Evolutionary conservation across 108 stramenopile genomes (phyloP).

Genomic region (Epithemia pelagica): DNA sequence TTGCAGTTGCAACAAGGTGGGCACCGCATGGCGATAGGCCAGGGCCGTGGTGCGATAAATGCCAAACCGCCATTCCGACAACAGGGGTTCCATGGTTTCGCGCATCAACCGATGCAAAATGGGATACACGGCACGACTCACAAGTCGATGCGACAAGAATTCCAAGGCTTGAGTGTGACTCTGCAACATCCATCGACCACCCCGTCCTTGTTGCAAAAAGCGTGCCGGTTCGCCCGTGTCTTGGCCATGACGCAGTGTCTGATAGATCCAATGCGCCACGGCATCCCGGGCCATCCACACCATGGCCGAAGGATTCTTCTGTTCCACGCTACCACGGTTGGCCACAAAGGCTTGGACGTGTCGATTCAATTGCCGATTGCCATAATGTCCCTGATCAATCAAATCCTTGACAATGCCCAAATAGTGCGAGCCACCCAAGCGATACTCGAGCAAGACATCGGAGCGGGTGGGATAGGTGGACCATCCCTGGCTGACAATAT

Average conservation of each 20-base stretch:
- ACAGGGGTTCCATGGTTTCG: not conserved
- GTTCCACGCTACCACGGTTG: too few species aligned
- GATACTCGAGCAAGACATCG: constrained; percentile 32
- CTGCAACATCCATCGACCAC: constrained; percentile 7
- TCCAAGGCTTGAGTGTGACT: not conserved
- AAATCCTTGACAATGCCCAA: constrained; percentile 21
- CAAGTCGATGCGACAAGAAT: not conserved
- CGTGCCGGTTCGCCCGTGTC: not conserved
- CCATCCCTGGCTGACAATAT: not conserved
- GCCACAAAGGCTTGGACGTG: too few species aligned
- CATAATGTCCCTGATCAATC: constrained; percentile 21
- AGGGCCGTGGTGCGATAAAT: not conserved
- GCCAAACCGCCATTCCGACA: not conserved
- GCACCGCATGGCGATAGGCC: not conserved
- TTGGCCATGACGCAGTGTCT: too few species aligned
- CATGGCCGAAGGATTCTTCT: not conserved
- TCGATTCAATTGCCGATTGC: constrained; percentile 12
- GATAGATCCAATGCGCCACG: not conserved
- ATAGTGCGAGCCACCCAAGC: constrained; percentile 7
- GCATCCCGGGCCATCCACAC: not conserved
- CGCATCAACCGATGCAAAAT: not conserved
- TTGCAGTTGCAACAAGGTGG: not conserved
- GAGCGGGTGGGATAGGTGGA: constrained; percentile 11
- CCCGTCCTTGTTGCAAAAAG: constrained; percentile 9
- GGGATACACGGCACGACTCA: not conserved